Evolutionary conservation across 768 basidiomycete genomes (phyloP).

Genomic region (Lyophyllum decastes): DNA sequence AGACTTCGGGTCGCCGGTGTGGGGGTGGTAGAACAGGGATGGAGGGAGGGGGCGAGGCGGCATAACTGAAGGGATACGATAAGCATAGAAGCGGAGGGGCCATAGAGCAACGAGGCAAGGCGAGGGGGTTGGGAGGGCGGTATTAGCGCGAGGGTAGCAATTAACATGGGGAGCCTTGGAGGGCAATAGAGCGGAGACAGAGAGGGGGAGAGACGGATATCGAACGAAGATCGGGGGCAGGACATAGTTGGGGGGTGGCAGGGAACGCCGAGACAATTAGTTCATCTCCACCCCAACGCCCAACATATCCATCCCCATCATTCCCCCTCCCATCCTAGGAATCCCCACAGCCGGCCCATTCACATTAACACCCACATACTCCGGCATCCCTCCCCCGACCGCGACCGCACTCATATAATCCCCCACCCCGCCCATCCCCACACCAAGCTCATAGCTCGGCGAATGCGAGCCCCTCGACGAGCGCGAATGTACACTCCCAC

Average conservation of each 20-base stretch:
- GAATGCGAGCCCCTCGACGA: conserved; percentile 11
- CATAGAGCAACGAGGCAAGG: background rate
- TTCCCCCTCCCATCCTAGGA: conserved; percentile 12
- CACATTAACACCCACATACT: no score
- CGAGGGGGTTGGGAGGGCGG: background rate
- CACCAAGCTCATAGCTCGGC: conserved; percentile 22
- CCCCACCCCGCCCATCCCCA: conserved; percentile 5
- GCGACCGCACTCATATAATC: conserved; percentile 7
- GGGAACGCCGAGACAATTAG: background rate
- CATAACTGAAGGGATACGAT: background rate
- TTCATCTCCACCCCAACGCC: conserved; percentile 17
- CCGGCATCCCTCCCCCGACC: background rate
- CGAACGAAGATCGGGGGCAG: background rate
- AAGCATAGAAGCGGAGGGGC: background rate
- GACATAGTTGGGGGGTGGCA: background rate
- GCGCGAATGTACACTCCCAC: conserved; percentile 8
- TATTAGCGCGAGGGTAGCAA: no score
- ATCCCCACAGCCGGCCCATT: conserved; percentile 8
- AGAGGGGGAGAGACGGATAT: background rate
- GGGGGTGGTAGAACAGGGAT: background rate
- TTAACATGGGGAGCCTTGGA: no score
- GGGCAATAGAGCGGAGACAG: background rate
- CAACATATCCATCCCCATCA: conserved; percentile 15
- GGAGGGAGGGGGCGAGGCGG: background rate
- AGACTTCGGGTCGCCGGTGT: background rate